A percentile compares a stretch with the other conserved stretches of the same genome.
These are phyloP conservation scores for Serpula lacrymans DNA, from an alignment of 768 basidiomycete genomes.

Conservation along the genomic window DNA sequence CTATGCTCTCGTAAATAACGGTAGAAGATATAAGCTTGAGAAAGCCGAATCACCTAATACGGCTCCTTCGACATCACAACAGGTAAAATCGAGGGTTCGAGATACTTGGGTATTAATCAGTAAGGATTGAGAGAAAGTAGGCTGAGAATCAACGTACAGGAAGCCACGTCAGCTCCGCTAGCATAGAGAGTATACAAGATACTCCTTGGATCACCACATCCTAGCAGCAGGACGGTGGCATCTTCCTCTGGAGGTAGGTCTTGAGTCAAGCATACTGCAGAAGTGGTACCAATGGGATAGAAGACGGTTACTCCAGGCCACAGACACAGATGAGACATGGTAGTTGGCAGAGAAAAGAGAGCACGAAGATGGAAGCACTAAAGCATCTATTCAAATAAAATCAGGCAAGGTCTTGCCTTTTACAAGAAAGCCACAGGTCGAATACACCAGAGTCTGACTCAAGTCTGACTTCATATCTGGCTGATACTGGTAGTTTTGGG, in stretches of 20 bases:
- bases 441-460: too few relatives aligned
- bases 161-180: too few relatives aligned
- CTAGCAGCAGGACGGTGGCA: constrained; percentile 42
- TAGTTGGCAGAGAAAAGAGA: too few relatives aligned
- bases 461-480: too few relatives aligned
- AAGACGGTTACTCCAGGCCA: constrained; percentile 43
- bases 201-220: constrained; percentile 47
- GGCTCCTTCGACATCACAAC: constrained; percentile 47
- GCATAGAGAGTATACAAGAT: constrained; percentile 44
- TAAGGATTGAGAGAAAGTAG: neutral
- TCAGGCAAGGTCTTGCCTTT: too few relatives aligned
- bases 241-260: constrained; percentile 38
- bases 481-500: too few relatives aligned
- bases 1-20: constrained; percentile 22
- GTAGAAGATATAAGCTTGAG: too few relatives aligned
- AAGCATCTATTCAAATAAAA: too few relatives aligned
- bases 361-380: too few relatives aligned
- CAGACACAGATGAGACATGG: constrained; percentile 43
- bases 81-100: constrained; percentile 46
- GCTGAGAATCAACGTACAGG: too few relatives aligned
- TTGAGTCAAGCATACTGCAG: constrained; percentile 41
- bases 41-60: constrained; percentile 39
- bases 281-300: constrained; percentile 52
- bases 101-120: too few relatives aligned
- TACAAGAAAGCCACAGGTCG: too few relatives aligned